These are phyloP conservation scores for Luffa aegyptiaca DNA, from an alignment of 306 rosid species.

Conservation along the genomic window DNA sequence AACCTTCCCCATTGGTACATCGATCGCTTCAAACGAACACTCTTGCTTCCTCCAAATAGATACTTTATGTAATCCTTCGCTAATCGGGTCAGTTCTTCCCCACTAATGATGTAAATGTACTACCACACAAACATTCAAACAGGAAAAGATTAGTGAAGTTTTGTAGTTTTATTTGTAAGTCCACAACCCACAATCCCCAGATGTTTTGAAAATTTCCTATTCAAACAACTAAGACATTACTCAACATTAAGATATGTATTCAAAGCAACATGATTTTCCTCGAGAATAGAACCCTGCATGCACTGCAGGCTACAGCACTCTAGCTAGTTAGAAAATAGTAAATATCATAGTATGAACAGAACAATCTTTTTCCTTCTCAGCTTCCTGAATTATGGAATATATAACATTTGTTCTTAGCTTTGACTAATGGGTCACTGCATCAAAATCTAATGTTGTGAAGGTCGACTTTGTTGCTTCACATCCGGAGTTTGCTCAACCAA, in stretches of 20 bases:
- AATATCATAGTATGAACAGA: background rate
- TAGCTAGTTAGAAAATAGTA: background rate
- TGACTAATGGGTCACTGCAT: background rate
- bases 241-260: background rate
- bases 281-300: background rate
- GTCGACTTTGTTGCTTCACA: background rate
- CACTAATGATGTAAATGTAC: constrained; percentile 58
- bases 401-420: background rate
- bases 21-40: constrained; percentile 50
- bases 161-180: background rate
- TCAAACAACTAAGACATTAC: background rate
- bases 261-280: background rate
- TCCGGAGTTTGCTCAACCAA: background rate
- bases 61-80: constrained; percentile 56
- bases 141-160: background rate
- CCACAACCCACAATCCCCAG: background rate
- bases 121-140: constrained; percentile 20
- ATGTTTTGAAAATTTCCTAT: background rate
- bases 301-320: background rate
- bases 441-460: background rate
- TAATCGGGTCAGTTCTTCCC: constrained; percentile 54
- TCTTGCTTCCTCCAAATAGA: constrained; percentile 40
- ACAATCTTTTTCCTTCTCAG: background rate
- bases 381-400: background rate
- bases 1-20: constrained; percentile 32